Conservation (phyloP, 768 basidiomycete genomes). For the Ephemerocybe angulata region DNA sequence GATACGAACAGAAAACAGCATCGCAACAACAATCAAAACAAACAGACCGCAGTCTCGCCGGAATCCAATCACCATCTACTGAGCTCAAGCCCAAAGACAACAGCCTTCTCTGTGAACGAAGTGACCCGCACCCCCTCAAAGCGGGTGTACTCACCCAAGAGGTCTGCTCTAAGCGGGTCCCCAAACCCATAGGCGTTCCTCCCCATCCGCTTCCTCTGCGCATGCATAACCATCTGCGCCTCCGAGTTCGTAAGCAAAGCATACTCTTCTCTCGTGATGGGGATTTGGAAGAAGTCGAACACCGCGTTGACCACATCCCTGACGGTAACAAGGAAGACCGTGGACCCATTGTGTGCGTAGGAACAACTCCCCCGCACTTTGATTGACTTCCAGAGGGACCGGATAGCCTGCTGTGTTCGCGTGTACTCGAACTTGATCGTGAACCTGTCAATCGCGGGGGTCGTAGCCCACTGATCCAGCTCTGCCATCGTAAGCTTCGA, state of each 20-base stretch:
- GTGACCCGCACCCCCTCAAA: slow-evolving; percentile 5
- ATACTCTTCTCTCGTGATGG: slow-evolving; percentile 2
- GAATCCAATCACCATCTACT: not conserved
- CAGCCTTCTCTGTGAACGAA: not conserved
- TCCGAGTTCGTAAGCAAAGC: not conserved
- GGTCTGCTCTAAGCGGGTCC: slow-evolving; percentile 6
- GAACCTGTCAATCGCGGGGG: slow-evolving; percentile 4
- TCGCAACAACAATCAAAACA: not conserved
- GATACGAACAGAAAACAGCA: not conserved
- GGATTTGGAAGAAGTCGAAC: slow-evolving; percentile 7
- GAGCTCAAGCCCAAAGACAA: slow-evolving; percentile 3
- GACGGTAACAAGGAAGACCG: slow-evolving; percentile 1
- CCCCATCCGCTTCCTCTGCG: slow-evolving; percentile 7
- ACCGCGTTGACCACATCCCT: slow-evolving; percentile 8
- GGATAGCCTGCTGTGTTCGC: not conserved
- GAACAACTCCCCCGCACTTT: slow-evolving; percentile 2
- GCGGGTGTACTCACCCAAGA: slow-evolving; percentile 4
- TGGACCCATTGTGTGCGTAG: not conserved
- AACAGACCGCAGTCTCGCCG: too few relatives aligned
- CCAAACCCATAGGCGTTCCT: slow-evolving; percentile 7
- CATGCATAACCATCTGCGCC: not conserved
- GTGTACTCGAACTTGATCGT: slow-evolving; percentile 8
- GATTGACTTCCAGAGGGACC: slow-evolving; percentile 1
- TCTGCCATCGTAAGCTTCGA: not conserved
- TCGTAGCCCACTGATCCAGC: slow-evolving; percentile 1